Percentiles rank a stretch among this genome's conserved stretches.
These are phyloP conservation scores for Claviceps capensis DNA, from an alignment of 2,329 filamentous ascomycete species.

Conservation along the genomic window DNA sequence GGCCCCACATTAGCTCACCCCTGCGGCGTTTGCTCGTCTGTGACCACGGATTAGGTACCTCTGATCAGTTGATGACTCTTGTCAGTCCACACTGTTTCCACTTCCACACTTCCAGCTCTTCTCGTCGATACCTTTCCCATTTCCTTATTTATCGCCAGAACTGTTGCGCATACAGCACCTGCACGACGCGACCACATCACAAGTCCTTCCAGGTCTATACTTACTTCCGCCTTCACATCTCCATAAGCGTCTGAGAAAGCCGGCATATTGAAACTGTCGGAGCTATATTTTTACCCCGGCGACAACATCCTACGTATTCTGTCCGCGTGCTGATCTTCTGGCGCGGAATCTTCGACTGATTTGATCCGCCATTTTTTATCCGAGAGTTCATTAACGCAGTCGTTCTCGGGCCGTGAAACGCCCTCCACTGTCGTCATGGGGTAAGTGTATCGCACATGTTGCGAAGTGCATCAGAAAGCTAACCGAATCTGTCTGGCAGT, in stretches of 20 bases:
- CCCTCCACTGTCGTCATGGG: slow-evolving; percentile 14
- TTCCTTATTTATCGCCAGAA: not conserved
- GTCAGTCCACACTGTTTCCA: not conserved
- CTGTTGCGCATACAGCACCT: not conserved
- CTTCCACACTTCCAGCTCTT: slow-evolving; percentile 1
- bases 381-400: not conserved
- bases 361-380: not conserved
- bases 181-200: not conserved
- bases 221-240: not conserved
- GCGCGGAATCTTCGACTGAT: not conserved
- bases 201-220: too few species aligned
- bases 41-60: too few species aligned
- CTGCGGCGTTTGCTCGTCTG: not conserved
- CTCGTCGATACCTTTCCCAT: not conserved
- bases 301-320: not conserved
- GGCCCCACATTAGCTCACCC: too few species aligned
- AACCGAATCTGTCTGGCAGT: slow-evolving; percentile 22
- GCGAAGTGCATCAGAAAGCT: not conserved
- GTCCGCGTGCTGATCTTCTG: not conserved
- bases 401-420: not conserved
- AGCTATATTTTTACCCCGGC: not conserved
- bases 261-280: not conserved
- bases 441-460: slow-evolving; percentile 9
- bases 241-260: not conserved
- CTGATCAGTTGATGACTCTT: not conserved